phyloP scores from a whole-genome alignment of 1,284 basidiomycete genomes.

The Mycena sp. region DNA sequence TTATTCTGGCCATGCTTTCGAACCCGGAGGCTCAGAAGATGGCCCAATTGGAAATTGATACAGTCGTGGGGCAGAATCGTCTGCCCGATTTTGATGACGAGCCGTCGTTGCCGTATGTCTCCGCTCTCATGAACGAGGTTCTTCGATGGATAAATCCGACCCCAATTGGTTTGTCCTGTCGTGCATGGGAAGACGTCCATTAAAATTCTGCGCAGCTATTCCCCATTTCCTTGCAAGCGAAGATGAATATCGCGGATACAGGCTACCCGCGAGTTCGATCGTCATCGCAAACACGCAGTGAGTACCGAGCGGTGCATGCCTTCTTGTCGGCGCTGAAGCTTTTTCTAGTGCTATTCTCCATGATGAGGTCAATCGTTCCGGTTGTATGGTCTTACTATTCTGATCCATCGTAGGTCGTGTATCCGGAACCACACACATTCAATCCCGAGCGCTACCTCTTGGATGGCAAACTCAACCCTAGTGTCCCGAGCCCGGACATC shows the following conservation, averaged over 20 bases:
- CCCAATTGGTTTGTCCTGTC: slow-evolving; percentile 35
- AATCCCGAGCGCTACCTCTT: slow-evolving; percentile 50
- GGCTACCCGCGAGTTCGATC: slow-evolving; percentile 42
- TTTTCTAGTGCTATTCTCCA: slow-evolving; percentile 49
- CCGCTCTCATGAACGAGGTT: slow-evolving; percentile 7
- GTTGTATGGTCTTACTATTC: background rate
- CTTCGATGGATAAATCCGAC: slow-evolving; percentile 16
- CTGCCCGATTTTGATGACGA: slow-evolving; percentile 38
- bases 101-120: slow-evolving; percentile 32
- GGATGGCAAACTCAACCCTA: slow-evolving; percentile 42
- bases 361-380: slow-evolving; percentile 36
- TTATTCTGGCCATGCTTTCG: slow-evolving; percentile 21
- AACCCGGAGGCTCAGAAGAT: slow-evolving; percentile 49
- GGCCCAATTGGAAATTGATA: slow-evolving; percentile 52
- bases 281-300: slow-evolving; percentile 45
- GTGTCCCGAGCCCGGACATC: slow-evolving; percentile 41
- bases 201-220: slow-evolving; percentile 34
- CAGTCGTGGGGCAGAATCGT: slow-evolving; percentile 42
- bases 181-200: slow-evolving; percentile 34
- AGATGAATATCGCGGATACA: slow-evolving; percentile 41
- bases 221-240: slow-evolving; percentile 33
- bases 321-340: background rate
- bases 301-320: slow-evolving; percentile 1
- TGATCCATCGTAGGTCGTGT: slow-evolving; percentile 35
- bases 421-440: slow-evolving; percentile 49